Evolutionary conservation across 2,329 filamentous ascomycete genomes (phyloP).

Genomic region (Truncatella angustata): DNA sequence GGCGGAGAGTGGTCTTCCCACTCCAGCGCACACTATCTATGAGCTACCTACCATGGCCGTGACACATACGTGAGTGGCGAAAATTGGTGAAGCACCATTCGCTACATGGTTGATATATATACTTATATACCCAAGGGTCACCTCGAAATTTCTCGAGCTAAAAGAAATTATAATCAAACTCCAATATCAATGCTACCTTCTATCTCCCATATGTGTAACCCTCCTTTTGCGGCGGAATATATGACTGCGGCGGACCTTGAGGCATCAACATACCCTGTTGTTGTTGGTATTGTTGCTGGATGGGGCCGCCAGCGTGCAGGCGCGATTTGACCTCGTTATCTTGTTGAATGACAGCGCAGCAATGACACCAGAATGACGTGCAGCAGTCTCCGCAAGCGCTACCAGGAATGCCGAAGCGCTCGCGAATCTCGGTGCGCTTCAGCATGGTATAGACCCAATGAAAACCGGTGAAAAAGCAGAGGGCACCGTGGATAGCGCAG

Average conservation of each 20-base stretch:
- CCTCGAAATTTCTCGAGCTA: too few species aligned
- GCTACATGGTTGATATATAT: too few species aligned
- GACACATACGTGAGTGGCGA: too few species aligned
- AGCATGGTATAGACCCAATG: conserved; percentile 36
- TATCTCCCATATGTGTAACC: neutral
- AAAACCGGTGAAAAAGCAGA: conserved; percentile 24
- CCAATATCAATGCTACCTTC: too few species aligned
- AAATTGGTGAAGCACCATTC: too few species aligned
- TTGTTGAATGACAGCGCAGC: conserved; percentile 57
- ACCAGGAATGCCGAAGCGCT: conserved; percentile 42
- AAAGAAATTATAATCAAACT: too few species aligned
- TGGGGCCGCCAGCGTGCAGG: conserved; percentile 20
- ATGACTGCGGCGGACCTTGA: neutral
- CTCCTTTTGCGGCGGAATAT: conserved; percentile 1
- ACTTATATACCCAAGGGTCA: too few species aligned
- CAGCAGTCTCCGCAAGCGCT: conserved; percentile 40
- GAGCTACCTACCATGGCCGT: too few species aligned
- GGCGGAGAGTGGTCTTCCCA: too few species aligned
- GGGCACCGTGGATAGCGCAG: conserved; percentile 24
- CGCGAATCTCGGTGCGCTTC: conserved; percentile 41
- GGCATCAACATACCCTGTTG: conserved; percentile 37
- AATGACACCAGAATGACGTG: conserved; percentile 33
- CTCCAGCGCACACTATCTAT: too few species aligned
- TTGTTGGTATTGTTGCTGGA: conserved; percentile 35
- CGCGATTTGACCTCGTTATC: conserved; percentile 49